These are phyloP conservation scores for Suillus hirtellus DNA, from an alignment of 768 basidiomycete genomes.

Conservation along the genomic window DNA sequence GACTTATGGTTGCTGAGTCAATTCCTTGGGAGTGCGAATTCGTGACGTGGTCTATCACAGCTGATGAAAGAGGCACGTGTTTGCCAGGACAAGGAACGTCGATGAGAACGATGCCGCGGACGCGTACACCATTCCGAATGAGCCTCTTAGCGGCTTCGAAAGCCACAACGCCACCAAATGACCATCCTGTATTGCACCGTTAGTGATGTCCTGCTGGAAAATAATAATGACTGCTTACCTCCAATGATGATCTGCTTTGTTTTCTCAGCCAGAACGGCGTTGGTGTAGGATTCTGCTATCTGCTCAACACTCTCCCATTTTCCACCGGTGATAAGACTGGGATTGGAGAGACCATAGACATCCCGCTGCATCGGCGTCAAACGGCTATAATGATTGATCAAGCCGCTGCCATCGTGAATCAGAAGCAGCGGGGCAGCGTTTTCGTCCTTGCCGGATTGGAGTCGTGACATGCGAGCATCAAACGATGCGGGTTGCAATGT, in stretches of 20 bases:
- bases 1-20: slow-evolving; percentile 32
- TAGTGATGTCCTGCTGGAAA: slow-evolving; percentile 12
- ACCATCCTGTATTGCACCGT: slow-evolving; percentile 56
- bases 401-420: slow-evolving; percentile 74
- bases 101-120: slow-evolving; percentile 63
- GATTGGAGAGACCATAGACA: slow-evolving; percentile 65
- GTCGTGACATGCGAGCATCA: slow-evolving; percentile 1
- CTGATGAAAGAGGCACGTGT: slow-evolving; percentile 52
- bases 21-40: slow-evolving; percentile 30
- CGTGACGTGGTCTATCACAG: slow-evolving; percentile 50
- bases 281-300: slow-evolving; percentile 56
- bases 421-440: slow-evolving; percentile 52
- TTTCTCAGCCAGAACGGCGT: slow-evolving; percentile 6
- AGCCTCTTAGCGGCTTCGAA: slow-evolving; percentile 63
- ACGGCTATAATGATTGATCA: slow-evolving; percentile 50
- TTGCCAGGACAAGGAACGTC: slow-evolving; percentile 62
- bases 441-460: slow-evolving; percentile 37
- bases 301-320: slow-evolving; percentile 49
- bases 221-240: slow-evolving; percentile 20
- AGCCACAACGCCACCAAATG: slow-evolving; percentile 73
- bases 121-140: slow-evolving; percentile 35
- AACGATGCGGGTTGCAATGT: neutral
- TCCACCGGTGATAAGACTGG: slow-evolving; percentile 43
- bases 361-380: slow-evolving; percentile 47
- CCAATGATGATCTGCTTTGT: slow-evolving; percentile 7